Evolutionary conservation across 2,329 filamentous ascomycete species (phyloP), one percentile per base, ranked within the genome.

Genomic region (Pleochaeta shiraiana): DNA sequence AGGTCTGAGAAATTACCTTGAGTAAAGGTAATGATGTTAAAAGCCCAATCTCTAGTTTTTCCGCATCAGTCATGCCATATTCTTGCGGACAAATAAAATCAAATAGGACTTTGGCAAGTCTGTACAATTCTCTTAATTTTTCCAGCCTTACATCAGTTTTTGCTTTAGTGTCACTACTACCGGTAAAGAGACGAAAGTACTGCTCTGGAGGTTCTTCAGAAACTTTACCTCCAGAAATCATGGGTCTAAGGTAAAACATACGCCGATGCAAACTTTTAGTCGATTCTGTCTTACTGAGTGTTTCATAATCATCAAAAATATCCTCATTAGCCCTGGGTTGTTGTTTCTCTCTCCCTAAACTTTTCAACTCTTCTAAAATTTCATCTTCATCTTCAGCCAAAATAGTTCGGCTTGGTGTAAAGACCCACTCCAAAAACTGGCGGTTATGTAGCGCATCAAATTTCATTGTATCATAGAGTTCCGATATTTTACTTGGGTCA

Each of bases 391-490:
- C 84, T 63, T 92, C 87, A 64, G 87, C 87, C 12, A 92, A 77
- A 75, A 95, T 88, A 65, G 79, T 80, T 70, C 83, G 85, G 37
- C 88, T 85, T 1, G 93, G 93, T 19, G 90, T 95, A 70, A 98
- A 98, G 0, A 96, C 87, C 89, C 93, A 97, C 74, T 98, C 93
- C 3, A 98, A 78, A 71, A 98, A 98, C 67, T 90, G 89, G 1
- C 93, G 85, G 72, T 98, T 98, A 75, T 98, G 95, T 16, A 98
- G 79, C 0, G 93, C 93, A 74, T 98, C 93, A 68, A 97, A 98
- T 75, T 98, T 98, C 93, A 98, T 97, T 24, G 92, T 97, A 74
- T 98, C 93, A 74, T 98, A 98, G 2, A 98, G 81, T 76, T 98
- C 93, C 4, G 90, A 96, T 67, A 98, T 92, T 77, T 98, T 98